Conservation (phyloP, 2,329 filamentous ascomycete genomes). For the Cryphonectria japonica region DNA sequence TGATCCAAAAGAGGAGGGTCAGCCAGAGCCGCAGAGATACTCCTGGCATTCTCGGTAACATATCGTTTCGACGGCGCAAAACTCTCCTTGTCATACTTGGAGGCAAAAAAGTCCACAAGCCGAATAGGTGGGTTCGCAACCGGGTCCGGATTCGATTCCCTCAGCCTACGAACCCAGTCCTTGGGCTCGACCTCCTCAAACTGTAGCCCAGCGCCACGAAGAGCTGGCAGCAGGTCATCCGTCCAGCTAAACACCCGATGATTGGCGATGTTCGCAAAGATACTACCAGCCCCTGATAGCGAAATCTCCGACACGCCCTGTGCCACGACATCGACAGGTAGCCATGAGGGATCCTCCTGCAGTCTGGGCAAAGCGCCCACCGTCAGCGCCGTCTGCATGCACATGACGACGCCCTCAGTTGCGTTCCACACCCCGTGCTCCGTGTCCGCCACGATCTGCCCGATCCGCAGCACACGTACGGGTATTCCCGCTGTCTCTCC, state of each 20-base stretch:
- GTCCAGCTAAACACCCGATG: conserved; percentile 54
- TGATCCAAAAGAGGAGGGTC: conserved; percentile 40
- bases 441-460: conserved; percentile 55
- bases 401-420: conserved; percentile 56
- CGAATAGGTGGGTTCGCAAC: conserved; percentile 55
- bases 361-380: conserved; percentile 50
- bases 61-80: conserved; percentile 49
- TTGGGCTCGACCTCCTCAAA: conserved; percentile 49
- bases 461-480: conserved; percentile 48
- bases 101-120: conserved; percentile 55
- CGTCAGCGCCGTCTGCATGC: conserved; percentile 50
- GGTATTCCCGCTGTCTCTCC: conserved; percentile 37
- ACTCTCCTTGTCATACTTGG: conserved; percentile 52
- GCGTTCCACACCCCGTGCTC: conserved; percentile 54
- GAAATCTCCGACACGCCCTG: conserved; percentile 45
- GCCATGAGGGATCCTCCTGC: conserved; percentile 49
- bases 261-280: conserved; percentile 55
- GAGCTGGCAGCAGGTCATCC: conserved; percentile 51
- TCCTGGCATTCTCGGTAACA: conserved; percentile 42
- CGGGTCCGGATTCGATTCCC: conserved; percentile 49
- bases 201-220: conserved; percentile 47
- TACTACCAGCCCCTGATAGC: conserved; percentile 34
- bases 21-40: conserved; percentile 50
- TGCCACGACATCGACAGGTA: conserved; percentile 51
- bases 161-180: conserved; percentile 50